Evolutionary conservation across 2,329 filamentous ascomycete genomes (phyloP), one percentile per base, ranked within the genome.

Genomic region (Monilinia laxa): DNA sequence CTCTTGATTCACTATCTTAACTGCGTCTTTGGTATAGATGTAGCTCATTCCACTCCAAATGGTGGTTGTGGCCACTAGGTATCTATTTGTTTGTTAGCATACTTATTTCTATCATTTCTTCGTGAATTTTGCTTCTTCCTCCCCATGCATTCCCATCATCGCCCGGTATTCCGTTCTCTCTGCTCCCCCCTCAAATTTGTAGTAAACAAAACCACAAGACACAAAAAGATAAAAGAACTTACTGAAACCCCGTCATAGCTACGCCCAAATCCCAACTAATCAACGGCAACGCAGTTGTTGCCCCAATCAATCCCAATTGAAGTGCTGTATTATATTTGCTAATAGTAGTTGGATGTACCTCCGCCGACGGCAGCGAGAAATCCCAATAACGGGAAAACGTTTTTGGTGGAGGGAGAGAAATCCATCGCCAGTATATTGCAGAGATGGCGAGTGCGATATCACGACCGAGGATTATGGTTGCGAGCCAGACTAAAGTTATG

Each of bases 371-470:
- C 18, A 99, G 84, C 3, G 91, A 94, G 76, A 99, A 98, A 79
- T 99, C 95, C 95, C 95, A 99, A 79, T 98, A 99, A 23, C 95
- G 84, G 23, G 85, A 80, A 78, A 97, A 91, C 0, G 95, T 98
- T 80, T 98, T 98, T 1, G 95, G 95, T 0, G 91, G 89, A 0
- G 95, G 95, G 7, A 99, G 84, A 2, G 92, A 96, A 71, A 97
- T 96, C 86, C 92, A 98, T 70, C 95, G 90, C 78, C 95, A 98
- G 81, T 97, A 98, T 72, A 99, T 88, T 31, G 95, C 95, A 2
- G 93, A 87, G 28, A 97, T 83, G 35, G 85, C 93, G 5, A 99
- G 84, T 25, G 89, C 91, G 53, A 91, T 85, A 74, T 99, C 95
- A 54, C 95, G 87, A 38, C 93, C 93, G 4, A 99, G 85, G 69